phyloP scores from a whole-genome alignment of 352 stramenopile genomes.

The Lagenidium giganteum region DNA sequence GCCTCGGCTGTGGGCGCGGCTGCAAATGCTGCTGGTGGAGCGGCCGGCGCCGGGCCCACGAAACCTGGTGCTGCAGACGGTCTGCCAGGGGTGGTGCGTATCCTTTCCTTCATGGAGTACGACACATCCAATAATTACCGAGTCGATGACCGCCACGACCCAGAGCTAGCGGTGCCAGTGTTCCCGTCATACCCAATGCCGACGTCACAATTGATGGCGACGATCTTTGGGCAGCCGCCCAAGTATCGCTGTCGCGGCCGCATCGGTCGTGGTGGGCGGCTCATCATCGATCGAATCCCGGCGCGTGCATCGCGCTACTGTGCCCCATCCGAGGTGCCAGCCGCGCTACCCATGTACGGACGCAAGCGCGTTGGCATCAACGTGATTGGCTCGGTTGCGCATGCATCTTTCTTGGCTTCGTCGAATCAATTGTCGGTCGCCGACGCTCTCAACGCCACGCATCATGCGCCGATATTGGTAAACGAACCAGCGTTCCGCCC shows the following conservation, averaged over 20 bases:
- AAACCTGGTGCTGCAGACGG: no score
- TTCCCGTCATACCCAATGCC: constrained; percentile 70
- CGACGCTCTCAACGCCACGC: constrained; percentile 39
- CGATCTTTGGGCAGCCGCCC: constrained; percentile 59
- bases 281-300: constrained; percentile 74
- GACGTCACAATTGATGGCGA: constrained; percentile 50
- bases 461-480: constrained; percentile 53
- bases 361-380: no score
- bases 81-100: neutral
- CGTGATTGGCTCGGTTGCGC: no score
- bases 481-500: constrained; percentile 61
- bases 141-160: constrained; percentile 31
- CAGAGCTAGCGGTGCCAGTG: constrained; percentile 20
- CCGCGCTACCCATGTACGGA: constrained; percentile 28
- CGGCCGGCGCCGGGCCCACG: no score
- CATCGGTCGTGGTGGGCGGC: constrained; percentile 60
- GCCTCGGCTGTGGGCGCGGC: neutral
- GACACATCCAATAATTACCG: constrained; percentile 62
- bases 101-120: constrained; percentile 71
- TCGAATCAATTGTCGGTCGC: neutral
- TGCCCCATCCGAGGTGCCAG: constrained; percentile 34
- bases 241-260: constrained; percentile 71
- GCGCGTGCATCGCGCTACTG: constrained; percentile 53
- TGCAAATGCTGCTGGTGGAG: neutral
- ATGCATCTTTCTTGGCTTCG: no score